Percentiles rank a stretch among this genome's conserved stretches.
phyloP scores from a whole-genome alignment of 1,284 basidiomycete genomes.

The Apiotrichum brassicae region DNA sequence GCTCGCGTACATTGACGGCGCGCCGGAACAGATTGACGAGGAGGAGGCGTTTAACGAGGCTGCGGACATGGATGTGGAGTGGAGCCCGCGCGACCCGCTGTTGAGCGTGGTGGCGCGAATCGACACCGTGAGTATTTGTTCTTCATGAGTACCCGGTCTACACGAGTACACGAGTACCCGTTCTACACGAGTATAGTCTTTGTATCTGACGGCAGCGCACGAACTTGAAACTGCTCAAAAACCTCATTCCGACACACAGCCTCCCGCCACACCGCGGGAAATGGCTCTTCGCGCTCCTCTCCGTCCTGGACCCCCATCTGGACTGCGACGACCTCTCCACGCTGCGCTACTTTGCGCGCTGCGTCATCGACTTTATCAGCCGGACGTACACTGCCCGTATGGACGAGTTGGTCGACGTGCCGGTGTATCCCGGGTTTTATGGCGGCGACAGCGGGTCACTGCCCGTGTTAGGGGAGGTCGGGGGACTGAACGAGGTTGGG shows the following conservation, averaged over 20 bases:
- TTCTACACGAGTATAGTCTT: no score
- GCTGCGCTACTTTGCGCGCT: slow-evolving; percentile 69
- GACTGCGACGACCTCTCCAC: slow-evolving; percentile 70
- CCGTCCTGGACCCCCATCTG: slow-evolving; percentile 64
- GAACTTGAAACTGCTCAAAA: slow-evolving; percentile 21
- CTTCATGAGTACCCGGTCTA: background rate
- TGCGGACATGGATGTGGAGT: background rate
- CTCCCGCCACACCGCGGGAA: slow-evolving; percentile 62
- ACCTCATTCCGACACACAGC: slow-evolving; percentile 25
- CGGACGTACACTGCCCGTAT: slow-evolving; percentile 22
- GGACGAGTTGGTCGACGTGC: background rate
- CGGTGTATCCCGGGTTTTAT: slow-evolving; percentile 11
- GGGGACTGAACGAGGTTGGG: no score
- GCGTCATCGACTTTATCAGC: slow-evolving; percentile 58
- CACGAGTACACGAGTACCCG: no score
- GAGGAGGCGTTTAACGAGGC: slow-evolving; percentile 16
- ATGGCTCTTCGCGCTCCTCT: slow-evolving; percentile 78
- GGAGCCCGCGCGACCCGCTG: slow-evolving; percentile 26
- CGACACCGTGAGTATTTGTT: slow-evolving; percentile 22
- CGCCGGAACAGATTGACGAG: slow-evolving; percentile 12
- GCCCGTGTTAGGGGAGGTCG: no score
- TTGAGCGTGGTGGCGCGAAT: slow-evolving; percentile 24
- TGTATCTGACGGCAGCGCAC: slow-evolving; percentile 21
- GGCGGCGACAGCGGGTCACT: slow-evolving; percentile 1
- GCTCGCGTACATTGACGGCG: slow-evolving; percentile 6